Conservation (phyloP, 2,329 filamentous ascomycete genomes). For the Alternaria sp. region DNA sequence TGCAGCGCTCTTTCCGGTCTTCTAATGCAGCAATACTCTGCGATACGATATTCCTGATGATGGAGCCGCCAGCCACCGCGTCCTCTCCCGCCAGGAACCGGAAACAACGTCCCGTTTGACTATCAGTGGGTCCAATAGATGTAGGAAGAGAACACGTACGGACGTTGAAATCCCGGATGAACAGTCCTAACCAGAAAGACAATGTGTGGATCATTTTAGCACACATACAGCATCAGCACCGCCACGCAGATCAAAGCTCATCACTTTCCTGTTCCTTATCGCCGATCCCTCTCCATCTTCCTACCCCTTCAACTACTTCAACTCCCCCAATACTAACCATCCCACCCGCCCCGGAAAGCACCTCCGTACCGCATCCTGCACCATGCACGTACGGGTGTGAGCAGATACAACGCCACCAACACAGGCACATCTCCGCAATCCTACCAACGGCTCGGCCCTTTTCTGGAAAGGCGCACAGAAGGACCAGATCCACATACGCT, state of each 20-base stretch:
- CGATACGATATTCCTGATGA: not conserved
- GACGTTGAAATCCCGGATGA: not conserved
- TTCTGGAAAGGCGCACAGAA: conserved; percentile 3
- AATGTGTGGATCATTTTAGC: not conserved
- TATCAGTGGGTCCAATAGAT: not conserved
- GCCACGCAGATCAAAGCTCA: not conserved
- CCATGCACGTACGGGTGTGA: not conserved
- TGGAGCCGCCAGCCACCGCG: not conserved
- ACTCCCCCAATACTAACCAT: not conserved
- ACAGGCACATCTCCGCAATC: not conserved
- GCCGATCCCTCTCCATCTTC: not conserved
- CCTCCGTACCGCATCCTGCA: not conserved
- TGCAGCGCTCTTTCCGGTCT: not conserved
- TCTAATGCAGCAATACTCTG: too few species aligned
- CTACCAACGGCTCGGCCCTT: conserved; percentile 4
- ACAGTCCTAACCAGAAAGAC: too few species aligned
- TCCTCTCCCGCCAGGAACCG: not conserved
- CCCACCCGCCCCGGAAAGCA: not conserved
- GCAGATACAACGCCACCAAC: conserved; percentile 7
- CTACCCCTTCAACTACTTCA: not conserved
- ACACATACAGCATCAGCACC: not conserved
- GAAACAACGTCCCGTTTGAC: too few species aligned
- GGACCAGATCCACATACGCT: not conserved
- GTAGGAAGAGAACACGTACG: not conserved
- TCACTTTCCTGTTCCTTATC: conserved; percentile 1